Evolutionary conservation across 495 filamentous ascomycete species (phyloP), one percentile per base, ranked within the genome.

Genomic region (Aspergillus bridgeri): DNA sequence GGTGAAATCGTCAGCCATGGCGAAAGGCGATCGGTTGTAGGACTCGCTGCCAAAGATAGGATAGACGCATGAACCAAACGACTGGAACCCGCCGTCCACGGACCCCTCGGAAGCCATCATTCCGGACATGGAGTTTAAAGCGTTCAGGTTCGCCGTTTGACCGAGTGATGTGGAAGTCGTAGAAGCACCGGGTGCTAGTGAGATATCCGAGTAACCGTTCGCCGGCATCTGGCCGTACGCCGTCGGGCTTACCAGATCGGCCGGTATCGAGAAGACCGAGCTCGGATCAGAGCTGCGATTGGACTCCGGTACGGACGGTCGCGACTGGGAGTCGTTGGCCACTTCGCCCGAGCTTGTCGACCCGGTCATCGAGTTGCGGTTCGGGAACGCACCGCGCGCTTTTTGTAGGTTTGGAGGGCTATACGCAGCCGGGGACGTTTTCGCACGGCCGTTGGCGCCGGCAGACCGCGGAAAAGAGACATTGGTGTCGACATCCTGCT

Each of bases 1-100:
- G 29, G 93, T 86, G 69, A 96, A 96, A 68, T 96, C 92, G 63
- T 96, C 93, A 7, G 90, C 87, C 76, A 96, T 90, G 18, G 87
- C 86, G 63, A 89, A 91, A 11, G 94, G 92, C 5, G 92, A 96
- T 49, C 92, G 86, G 60, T 87, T 90, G 59, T 91, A 79, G 15
- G 83, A 86, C 54, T 96, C 91, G 29, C 81, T 85, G 15, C 89
- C 90, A 71, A 95, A 96, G 23, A 95, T 85, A 7, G 92, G 90
- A 63, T 94, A 86, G 9, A 87, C 84, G 64, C 84, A 88, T 33
- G 82, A 80, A 48, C 83, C 78, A 73, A 86, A 83, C 49, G 86
- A 81, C 58, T 91, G 89, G 43, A 92, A 76, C 21, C 69, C 61
- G 17, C 70, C 54, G 42, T 74, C 68, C 13, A 71, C 67, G 7